phyloP scores from a whole-genome alignment of 805 yeast genomes.

The Yarrowia divulgata region DNA sequence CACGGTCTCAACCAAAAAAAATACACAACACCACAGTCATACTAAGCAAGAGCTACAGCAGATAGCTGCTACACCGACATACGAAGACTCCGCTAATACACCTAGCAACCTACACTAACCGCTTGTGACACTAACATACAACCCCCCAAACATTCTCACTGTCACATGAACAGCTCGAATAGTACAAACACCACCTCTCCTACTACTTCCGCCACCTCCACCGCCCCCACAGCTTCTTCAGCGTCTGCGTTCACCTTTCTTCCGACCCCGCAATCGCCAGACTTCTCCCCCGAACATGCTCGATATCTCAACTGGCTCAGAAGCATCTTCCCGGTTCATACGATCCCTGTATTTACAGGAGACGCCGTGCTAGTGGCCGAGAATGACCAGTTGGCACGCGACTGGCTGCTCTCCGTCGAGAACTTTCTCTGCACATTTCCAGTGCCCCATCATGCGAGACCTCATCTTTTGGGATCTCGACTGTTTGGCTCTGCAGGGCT shows the following conservation, averaged over 20 bases:
- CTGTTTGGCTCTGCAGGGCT: slow-evolving; percentile 3
- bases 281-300: slow-evolving; percentile 17
- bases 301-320: slow-evolving; percentile 29
- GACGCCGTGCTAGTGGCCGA: slow-evolving; percentile 4
- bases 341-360: slow-evolving; percentile 20
- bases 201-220: neutral
- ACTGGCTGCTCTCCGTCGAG: slow-evolving; percentile 17
- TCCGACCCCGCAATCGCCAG: slow-evolving; percentile 16
- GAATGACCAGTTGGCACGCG: neutral
- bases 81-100: neutral
- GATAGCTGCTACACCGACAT: neutral
- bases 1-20: neutral
- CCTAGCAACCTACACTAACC: slow-evolving; percentile 1
- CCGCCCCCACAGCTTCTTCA: neutral
- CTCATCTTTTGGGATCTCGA: slow-evolving; percentile 1
- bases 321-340: slow-evolving; percentile 26
- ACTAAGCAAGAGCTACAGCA: neutral
- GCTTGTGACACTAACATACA: neutral
- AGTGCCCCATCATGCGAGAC: slow-evolving; percentile 6
- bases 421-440: slow-evolving; percentile 28
- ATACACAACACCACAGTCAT: neutral
- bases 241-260: slow-evolving; percentile 2
- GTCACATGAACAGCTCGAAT: slow-evolving; percentile 17
- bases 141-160: neutral
- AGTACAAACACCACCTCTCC: slow-evolving; percentile 11